These are phyloP conservation scores for Paralagenidium karlingii DNA, from an alignment of 352 stramenopile species.

Conservation along the genomic window DNA sequence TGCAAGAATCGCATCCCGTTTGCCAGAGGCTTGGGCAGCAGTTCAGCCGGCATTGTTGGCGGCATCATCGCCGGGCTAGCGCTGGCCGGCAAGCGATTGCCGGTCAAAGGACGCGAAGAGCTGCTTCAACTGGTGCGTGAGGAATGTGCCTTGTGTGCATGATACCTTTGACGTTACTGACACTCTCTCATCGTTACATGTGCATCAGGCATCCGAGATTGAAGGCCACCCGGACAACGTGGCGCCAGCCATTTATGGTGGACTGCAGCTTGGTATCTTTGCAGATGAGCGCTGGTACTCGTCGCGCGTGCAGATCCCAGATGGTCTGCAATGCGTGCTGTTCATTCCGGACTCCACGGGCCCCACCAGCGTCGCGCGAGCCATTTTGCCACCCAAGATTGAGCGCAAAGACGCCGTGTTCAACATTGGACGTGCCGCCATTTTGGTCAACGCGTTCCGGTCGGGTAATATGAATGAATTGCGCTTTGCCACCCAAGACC, in stretches of 20 bases:
- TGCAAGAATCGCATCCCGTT: slow-evolving; percentile 97
- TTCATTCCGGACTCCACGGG: slow-evolving; percentile 98
- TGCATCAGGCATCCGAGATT: slow-evolving; percentile 83
- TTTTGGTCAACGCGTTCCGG: slow-evolving; percentile 95
- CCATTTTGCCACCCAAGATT: slow-evolving; percentile 84
- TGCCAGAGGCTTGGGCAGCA: slow-evolving; percentile 93
- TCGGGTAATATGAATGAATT: slow-evolving; percentile 96
- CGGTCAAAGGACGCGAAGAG: slow-evolving; percentile 84
- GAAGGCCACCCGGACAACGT: slow-evolving; percentile 99
- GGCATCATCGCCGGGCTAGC: slow-evolving; percentile 98
- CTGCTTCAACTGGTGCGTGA: slow-evolving; percentile 90
- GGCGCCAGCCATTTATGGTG: slow-evolving; percentile 97
- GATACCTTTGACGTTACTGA: neutral
- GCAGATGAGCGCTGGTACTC: slow-evolving; percentile 95
- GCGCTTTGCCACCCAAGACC: slow-evolving; percentile 90
- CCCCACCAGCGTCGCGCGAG: slow-evolving; percentile 87
- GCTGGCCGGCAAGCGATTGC: slow-evolving; percentile 89
- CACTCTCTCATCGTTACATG: neutral
- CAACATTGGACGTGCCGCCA: slow-evolving; percentile 94
- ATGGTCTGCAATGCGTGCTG: slow-evolving; percentile 95
- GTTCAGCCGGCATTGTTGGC: slow-evolving; percentile 96
- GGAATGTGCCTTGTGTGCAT: neutral
- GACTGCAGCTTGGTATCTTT: slow-evolving; percentile 91
- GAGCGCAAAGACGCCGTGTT: slow-evolving; percentile 93
- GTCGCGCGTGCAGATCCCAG: slow-evolving; percentile 91